Conservation (phyloP, 805 yeast genomes). For the Saccharomycopsis capsularis region DNA sequence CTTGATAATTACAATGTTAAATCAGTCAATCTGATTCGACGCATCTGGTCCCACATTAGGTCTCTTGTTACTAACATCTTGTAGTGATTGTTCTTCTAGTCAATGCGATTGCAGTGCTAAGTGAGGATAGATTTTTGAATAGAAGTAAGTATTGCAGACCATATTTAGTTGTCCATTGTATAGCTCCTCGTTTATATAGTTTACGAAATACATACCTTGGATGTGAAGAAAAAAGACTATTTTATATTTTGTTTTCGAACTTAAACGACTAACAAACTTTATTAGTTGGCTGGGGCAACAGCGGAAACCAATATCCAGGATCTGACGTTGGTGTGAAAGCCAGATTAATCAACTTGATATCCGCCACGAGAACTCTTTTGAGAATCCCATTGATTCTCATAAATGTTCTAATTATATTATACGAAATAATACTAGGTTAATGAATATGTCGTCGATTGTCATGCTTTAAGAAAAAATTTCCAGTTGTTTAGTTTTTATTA, state of each 20-base stretch:
- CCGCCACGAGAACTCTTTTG: constrained; percentile 53
- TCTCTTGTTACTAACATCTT: constrained; percentile 21
- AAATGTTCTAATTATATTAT: constrained; percentile 44
- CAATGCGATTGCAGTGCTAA: constrained; percentile 51
- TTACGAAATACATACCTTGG: not conserved
- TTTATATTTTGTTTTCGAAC: too few relatives aligned
- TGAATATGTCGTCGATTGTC: too few relatives aligned
- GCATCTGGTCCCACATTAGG: not conserved
- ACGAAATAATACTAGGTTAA: constrained; percentile 47
- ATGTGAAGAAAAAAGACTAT: not conserved
- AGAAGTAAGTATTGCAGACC: constrained; percentile 31
- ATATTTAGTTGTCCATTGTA: not conserved
- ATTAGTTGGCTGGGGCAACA: constrained; percentile 27
- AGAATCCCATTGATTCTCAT: constrained; percentile 49
- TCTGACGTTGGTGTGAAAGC: constrained; percentile 35
- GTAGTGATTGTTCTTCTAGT: constrained; percentile 42
- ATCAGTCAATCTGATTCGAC: not conserved
- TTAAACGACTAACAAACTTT: constrained; percentile 2
- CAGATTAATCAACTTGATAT: constrained; percentile 44
- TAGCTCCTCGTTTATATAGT: not conserved
- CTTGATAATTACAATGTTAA: not conserved
- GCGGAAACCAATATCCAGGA: constrained; percentile 7
- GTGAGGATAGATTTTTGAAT: constrained; percentile 55
- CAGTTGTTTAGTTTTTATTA: too few relatives aligned
- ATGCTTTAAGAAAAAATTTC: too few relatives aligned